Percentiles rank a stretch among this genome's conserved stretches.
These are phyloP conservation scores for Globisporangium emineosum DNA, from an alignment of 352 stramenopile species.

Conservation along the genomic window DNA sequence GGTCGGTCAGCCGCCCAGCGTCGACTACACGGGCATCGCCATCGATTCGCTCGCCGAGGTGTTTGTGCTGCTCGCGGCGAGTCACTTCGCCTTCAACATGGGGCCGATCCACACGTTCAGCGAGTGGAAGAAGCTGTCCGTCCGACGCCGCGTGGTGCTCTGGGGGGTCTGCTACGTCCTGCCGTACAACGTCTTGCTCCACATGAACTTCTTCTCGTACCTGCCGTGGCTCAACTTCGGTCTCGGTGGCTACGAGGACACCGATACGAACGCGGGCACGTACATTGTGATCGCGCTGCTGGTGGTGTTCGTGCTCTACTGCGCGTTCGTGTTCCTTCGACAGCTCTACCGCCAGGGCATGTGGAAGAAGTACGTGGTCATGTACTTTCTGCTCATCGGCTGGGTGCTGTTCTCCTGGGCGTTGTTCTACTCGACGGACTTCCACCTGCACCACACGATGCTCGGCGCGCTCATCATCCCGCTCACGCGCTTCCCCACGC, in stretches of 20 bases:
- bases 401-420: constrained; percentile 46
- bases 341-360: constrained; percentile 38
- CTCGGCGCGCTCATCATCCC: constrained; percentile 57
- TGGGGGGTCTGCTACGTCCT: constrained; percentile 66
- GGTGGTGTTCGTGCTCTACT: constrained; percentile 26
- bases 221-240: constrained; percentile 73
- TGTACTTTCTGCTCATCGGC: constrained; percentile 32
- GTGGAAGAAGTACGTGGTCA: constrained; percentile 34
- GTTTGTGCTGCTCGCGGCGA: constrained; percentile 57
- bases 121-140: constrained; percentile 30
- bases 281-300: constrained; percentile 57
- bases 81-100: constrained; percentile 39
- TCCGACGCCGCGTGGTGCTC: constrained; percentile 38
- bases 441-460: constrained; percentile 80
- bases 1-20: constrained; percentile 51
- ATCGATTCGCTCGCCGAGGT: constrained; percentile 57
- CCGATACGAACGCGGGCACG: constrained; percentile 42
- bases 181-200: constrained; percentile 67
- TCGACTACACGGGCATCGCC: constrained; percentile 54
- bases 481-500: constrained; percentile 66
- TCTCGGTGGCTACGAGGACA: constrained; percentile 58
- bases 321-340: constrained; percentile 34
- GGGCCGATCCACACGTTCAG: constrained; percentile 44
- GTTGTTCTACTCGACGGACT: constrained; percentile 54
- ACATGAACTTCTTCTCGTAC: constrained; percentile 75